phyloP scores from a whole-genome alignment of 768 basidiomycete genomes.

The Hemileccinum impolitum region DNA sequence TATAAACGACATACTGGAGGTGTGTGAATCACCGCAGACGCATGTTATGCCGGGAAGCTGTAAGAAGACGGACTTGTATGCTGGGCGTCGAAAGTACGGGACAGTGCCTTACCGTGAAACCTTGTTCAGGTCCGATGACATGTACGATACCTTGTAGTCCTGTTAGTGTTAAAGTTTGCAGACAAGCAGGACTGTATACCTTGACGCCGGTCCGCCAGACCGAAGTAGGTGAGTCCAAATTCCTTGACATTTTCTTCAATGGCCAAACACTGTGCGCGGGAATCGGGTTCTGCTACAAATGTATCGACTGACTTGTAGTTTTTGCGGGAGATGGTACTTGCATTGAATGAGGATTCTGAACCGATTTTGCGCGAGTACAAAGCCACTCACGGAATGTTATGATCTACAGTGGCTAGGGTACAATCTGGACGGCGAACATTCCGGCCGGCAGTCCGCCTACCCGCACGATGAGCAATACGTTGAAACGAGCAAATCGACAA shows the following conservation, averaged over 20 bases:
- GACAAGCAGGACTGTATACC: constrained; percentile 40
- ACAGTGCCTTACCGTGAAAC: constrained; percentile 65
- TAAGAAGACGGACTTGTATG: neutral
- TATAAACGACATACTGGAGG: constrained; percentile 61
- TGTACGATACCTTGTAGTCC: constrained; percentile 70
- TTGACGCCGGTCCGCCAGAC: constrained; percentile 85
- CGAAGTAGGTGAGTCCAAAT: constrained; percentile 90
- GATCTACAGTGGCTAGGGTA: constrained; percentile 86
- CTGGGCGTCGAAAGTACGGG: neutral
- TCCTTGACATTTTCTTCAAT: constrained; percentile 89
- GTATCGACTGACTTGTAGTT: constrained; percentile 65
- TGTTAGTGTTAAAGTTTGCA: constrained; percentile 15
- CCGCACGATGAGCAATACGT: constrained; percentile 10
- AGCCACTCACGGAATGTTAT: constrained; percentile 74
- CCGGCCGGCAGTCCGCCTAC: constrained; percentile 68
- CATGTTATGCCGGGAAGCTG: constrained; percentile 76
- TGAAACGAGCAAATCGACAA: constrained; percentile 6
- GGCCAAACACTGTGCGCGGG: constrained; percentile 76
- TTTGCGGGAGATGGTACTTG: constrained; percentile 70
- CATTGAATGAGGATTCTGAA: neutral
- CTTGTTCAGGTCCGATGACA: constrained; percentile 91
- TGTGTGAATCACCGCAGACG: constrained; percentile 93
- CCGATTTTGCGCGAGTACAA: neutral
- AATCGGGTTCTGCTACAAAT: constrained; percentile 84
- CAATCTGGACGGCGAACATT: constrained; percentile 83